Evolutionary conservation across 148 eudicot genomes (phyloP).

Genomic region (Drosera capensis): DNA sequence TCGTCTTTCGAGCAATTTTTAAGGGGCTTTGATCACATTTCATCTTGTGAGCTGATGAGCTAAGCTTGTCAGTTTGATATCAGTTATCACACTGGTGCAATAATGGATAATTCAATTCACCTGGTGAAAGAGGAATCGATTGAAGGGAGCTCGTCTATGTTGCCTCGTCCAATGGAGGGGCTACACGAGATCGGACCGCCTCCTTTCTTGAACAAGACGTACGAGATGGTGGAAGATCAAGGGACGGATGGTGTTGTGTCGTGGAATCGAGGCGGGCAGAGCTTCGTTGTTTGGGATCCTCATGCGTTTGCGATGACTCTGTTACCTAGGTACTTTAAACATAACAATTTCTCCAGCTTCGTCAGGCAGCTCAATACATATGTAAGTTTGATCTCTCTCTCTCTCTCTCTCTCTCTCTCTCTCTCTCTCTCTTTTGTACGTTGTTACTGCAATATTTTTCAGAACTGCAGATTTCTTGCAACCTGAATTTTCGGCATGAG

Average conservation of each 20-base stretch:
- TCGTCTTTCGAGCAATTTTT: too few species aligned
- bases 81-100: too few species aligned
- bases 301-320: background rate
- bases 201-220: background rate
- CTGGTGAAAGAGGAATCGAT: background rate
- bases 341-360: background rate
- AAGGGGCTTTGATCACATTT: too few species aligned
- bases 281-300: slow-evolving; percentile 1
- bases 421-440: background rate
- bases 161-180: background rate
- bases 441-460: too few species aligned
- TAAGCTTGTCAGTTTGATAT: too few species aligned
- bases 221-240: background rate
- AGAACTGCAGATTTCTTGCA: background rate
- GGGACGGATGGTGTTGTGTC: background rate
- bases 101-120: too few species aligned
- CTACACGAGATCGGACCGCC: background rate
- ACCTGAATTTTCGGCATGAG: background rate
- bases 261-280: background rate
- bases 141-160: background rate
- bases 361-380: slow-evolving; percentile 1
- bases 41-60: too few species aligned
- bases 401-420: background rate
- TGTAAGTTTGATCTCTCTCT: background rate
- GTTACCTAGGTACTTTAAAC: background rate